These are phyloP conservation scores for Mucor racemosus DNA, from an alignment of 371 early-diverging fungal genomes.

Conservation along the genomic window DNA sequence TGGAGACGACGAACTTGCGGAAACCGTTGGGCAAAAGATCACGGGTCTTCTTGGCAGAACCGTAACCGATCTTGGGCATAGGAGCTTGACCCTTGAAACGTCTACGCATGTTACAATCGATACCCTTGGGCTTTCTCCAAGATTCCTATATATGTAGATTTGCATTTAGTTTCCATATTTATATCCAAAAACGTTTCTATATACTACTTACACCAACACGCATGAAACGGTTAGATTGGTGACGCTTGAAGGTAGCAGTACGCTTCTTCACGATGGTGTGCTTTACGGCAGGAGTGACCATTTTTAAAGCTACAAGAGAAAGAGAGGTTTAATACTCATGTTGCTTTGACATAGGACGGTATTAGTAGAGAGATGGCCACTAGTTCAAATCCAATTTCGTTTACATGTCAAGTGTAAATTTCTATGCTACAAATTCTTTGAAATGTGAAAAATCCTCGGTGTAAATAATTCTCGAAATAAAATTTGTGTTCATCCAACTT, in stretches of 20 bases:
- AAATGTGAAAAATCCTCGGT: no score
- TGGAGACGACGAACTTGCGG: constrained; percentile 96
- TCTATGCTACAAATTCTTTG: no score
- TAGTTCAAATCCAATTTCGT: no score
- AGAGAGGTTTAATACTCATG: no score
- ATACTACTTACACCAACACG: constrained; percentile 80
- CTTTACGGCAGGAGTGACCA: constrained; percentile 92
- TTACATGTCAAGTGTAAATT: no score
- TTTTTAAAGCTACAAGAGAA: constrained; percentile 22
- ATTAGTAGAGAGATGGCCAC: no score
- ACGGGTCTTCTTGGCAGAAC: constrained; percentile 95
- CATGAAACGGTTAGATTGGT: constrained; percentile 99
- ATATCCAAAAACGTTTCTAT: no score
- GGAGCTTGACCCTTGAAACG: constrained; percentile 97
- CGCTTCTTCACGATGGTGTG: constrained; percentile 98
- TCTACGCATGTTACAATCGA: constrained; percentile 98
- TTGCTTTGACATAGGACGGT: no score
- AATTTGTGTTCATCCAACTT: no score
- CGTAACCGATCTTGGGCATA: constrained; percentile 99
- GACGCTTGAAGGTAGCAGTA: constrained; percentile 96
- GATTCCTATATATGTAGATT: constrained; percentile 65
- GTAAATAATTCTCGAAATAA: no score
- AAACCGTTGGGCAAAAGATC: constrained; percentile 98
- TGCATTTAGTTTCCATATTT: no score
- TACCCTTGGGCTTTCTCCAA: constrained; percentile 99